Evolutionary conservation across 257 asterid genomes (phyloP), one percentile per base, ranked within the genome.

Genomic region (Lycium ferocissimum): DNA sequence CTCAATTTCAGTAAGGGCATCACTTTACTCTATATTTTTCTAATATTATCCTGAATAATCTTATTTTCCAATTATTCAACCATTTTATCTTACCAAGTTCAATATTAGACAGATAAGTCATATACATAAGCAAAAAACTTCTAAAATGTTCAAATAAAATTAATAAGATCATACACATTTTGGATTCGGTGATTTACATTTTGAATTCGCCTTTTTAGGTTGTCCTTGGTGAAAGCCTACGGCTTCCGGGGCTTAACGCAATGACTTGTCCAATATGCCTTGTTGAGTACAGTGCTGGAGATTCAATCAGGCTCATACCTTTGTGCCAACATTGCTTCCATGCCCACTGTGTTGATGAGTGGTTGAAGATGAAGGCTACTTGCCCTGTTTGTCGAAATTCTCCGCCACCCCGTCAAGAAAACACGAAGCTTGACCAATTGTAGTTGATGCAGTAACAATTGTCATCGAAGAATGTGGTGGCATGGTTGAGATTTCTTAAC

Each of bases 371-470:
- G 58, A 89, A 87, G 59, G 61, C 66, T 3, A 71, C 85, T 3
- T 88, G 93, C 47, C 92, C 93, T 0, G 37, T 88, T 57, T 92
- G 94, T 69, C 83, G 94, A 71, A 85, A 72, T 65, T 81, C 83
- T 38, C 89, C 8, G 1, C 8, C 7, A 26, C 33, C 33, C 33
- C 33, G 33, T 26, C 33, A 26, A 0, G 14, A 12, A 75, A 75
- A 51, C 4, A 9, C 45, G 2, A 73, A 11, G n/a, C 59, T 20
- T 47, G 40, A 73, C n/a, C 80, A 73, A 7, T 13, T 38, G 0
- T 37, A 37, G 26, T 38, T 9, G 47, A 66, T 35, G n/a, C 2
- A 13, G 5, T 65, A 26, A 1, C 18, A 22, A 1, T 13, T 35
- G 5, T 33, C 20, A 65, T 65, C 5, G 2, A 65, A 65, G 4